A percentile compares a stretch with the other conserved stretches of the same genome.
These are phyloP conservation scores for Chlorella sp. DNA, from an alignment of 139 green algal genomes.

Conservation along the genomic window DNA sequence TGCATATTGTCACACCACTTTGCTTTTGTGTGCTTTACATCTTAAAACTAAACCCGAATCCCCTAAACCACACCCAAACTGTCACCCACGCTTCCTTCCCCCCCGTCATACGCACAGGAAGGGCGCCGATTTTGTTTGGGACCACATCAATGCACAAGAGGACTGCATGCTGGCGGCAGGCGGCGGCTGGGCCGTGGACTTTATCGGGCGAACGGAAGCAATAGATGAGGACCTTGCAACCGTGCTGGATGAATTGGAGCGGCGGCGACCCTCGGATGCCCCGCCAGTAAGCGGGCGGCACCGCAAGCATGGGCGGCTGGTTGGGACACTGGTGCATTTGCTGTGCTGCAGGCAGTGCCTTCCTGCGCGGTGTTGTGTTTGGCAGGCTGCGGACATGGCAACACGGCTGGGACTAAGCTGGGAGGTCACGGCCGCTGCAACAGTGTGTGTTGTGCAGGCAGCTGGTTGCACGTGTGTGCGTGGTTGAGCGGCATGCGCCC, in stretches of 20 bases:
- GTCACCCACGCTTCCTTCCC: too few species aligned
- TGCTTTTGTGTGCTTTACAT: too few species aligned
- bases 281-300: neutral
- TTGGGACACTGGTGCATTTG: too few species aligned
- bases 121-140: constrained; percentile 1
- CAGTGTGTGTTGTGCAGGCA: neutral
- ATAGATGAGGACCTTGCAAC: constrained; percentile 5
- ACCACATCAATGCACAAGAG: neutral
- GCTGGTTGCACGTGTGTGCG: too few species aligned
- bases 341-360: neutral
- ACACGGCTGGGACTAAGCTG: neutral
- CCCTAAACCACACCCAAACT: too few species aligned
- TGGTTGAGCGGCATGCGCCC: neutral
- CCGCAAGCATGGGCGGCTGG: too few species aligned
- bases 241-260: constrained; percentile 13
- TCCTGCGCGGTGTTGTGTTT: neutral
- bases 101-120: too few species aligned
- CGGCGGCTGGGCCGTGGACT: constrained; percentile 33
- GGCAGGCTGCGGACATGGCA: neutral
- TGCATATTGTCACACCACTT: too few species aligned
- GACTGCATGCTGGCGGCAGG: neutral
- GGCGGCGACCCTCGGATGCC: neutral
- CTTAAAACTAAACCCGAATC: too few species aligned
- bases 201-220: constrained; percentile 13
- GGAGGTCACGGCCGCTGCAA: neutral